phyloP scores from a whole-genome alignment of 305 asterid genomes.

The Solanum hybrid region DNA sequence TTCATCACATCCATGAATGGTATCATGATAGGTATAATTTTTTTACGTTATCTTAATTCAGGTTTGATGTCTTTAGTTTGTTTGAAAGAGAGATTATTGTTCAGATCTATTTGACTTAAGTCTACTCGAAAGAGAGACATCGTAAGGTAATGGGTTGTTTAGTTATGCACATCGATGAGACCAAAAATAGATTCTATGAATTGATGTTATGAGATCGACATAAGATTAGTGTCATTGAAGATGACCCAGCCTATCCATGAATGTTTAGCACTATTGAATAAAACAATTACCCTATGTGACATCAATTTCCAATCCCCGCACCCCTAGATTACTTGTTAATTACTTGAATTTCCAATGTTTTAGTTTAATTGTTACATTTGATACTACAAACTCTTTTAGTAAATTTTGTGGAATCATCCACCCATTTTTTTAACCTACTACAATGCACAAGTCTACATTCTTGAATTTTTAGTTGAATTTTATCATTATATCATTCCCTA shows the following conservation, averaged over 20 bases:
- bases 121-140: not conserved
- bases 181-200: not conserved
- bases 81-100: not conserved
- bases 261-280: not conserved
- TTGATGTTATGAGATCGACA: not conserved
- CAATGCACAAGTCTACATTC: not conserved
- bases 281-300: not conserved
- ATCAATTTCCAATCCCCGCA: not conserved
- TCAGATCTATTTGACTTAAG: not conserved
- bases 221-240: not conserved
- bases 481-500: not conserved
- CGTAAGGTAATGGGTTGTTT: not conserved
- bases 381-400: not conserved
- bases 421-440: not conserved
- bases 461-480: not conserved
- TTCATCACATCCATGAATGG: not conserved
- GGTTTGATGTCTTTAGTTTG: not conserved
- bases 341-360: not conserved
- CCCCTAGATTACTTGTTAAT: not conserved
- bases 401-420: not conserved
- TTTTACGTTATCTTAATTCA: not conserved
- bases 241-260: not conserved
- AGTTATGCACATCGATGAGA: not conserved
- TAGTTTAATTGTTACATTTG: not conserved
- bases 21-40: not conserved